phyloP scores from a whole-genome alignment of 129 eudicot genomes.

The Escallonia rubra region DNA sequence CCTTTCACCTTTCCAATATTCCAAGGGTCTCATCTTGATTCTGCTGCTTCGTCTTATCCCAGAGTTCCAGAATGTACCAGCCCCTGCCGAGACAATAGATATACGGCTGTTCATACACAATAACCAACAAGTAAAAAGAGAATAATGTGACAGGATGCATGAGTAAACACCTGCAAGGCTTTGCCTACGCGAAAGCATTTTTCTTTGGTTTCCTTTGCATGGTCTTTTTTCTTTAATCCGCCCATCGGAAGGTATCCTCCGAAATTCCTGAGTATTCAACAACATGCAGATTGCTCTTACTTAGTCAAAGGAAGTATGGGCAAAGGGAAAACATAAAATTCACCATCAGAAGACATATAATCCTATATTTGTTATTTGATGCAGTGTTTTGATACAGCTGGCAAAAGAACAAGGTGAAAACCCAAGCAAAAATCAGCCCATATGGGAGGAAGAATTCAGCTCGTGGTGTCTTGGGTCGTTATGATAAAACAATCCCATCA shows the following conservation, averaged over 20 bases:
- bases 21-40: slow-evolving; percentile 73
- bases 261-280: background rate
- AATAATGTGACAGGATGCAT: background rate
- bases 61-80: slow-evolving; percentile 53
- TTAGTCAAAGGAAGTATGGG: too few relatives aligned
- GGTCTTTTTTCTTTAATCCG: slow-evolving; percentile 16
- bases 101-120: background rate
- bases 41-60: slow-evolving; percentile 87
- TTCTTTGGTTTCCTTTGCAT: slow-evolving; percentile 11
- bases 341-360: too few relatives aligned
- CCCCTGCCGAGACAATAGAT: slow-evolving; percentile 30
- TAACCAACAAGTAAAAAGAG: background rate
- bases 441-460: too few relatives aligned
- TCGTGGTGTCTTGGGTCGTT: too few relatives aligned
- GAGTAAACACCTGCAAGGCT: slow-evolving; percentile 34
- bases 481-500: too few relatives aligned
- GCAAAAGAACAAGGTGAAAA: too few relatives aligned
- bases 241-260: background rate
- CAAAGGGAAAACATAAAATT: too few relatives aligned
- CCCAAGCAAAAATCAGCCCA: too few relatives aligned
- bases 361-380: too few relatives aligned
- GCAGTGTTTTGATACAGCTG: too few relatives aligned
- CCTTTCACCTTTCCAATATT: slow-evolving; percentile 92
- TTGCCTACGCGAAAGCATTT: slow-evolving; percentile 19
- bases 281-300: too few relatives aligned